These are phyloP conservation scores for Colletotrichum sp. DNA, from an alignment of 2,329 filamentous ascomycete species.

Conservation along the genomic window DNA sequence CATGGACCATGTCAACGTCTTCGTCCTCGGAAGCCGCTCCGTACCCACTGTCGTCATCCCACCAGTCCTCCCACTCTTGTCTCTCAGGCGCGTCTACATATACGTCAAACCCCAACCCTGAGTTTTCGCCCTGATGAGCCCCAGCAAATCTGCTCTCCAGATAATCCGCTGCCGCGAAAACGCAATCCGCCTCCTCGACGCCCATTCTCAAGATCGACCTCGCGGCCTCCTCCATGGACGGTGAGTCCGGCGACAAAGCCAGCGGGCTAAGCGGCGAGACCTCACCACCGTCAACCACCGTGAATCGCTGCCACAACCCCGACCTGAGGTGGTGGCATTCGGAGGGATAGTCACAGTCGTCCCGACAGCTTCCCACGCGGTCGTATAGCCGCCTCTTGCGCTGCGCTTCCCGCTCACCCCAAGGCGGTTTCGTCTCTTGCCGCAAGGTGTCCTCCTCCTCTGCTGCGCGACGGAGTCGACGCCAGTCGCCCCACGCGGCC, in stretches of 20 bases:
- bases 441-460: neutral
- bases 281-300: neutral
- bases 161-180: neutral
- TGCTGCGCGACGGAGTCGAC: neutral
- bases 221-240: neutral
- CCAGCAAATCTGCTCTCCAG: neutral
- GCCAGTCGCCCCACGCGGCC: constrained; percentile 32
- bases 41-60: neutral
- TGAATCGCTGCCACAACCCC: neutral
- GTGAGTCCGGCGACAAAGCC: neutral
- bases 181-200: neutral
- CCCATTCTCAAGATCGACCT: neutral
- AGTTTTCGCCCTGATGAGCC: neutral
- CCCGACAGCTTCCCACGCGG: neutral
- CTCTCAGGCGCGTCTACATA: neutral
- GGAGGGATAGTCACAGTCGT: constrained; percentile 5
- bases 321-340: neutral
- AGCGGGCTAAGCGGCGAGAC: neutral
- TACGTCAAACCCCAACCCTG: neutral
- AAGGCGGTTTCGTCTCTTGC: neutral
- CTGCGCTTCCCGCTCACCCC: neutral
- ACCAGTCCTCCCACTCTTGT: neutral
- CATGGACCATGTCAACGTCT: neutral
- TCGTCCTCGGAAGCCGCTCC: neutral
- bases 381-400: neutral